Evolutionary conservation across 1,139 yeast genomes (phyloP).

Genomic region (Pichia sp.): DNA sequence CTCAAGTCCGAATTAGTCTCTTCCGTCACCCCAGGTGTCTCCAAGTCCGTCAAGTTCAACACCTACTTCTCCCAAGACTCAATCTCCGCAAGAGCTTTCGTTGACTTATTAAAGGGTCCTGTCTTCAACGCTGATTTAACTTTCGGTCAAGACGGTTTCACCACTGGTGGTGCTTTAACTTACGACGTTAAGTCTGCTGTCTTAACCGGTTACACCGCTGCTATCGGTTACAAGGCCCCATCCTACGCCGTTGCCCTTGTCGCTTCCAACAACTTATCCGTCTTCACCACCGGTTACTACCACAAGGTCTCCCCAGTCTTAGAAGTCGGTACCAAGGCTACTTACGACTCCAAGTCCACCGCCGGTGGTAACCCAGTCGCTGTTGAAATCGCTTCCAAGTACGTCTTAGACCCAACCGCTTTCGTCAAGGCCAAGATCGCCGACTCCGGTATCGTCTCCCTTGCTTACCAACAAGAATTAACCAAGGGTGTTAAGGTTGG

Average conservation of each 20-base stretch:
- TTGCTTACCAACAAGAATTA: slow-evolving; percentile 92
- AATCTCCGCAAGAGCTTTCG: slow-evolving; percentile 92
- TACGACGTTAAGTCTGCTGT: slow-evolving; percentile 93
- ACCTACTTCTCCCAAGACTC: slow-evolving; percentile 91
- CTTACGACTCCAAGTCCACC: slow-evolving; percentile 88
- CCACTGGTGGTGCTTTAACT: slow-evolving; percentile 97
- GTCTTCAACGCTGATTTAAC: slow-evolving; percentile 93
- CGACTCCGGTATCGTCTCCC: slow-evolving; percentile 93
- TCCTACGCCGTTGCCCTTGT: slow-evolving; percentile 86
- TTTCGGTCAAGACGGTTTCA: slow-evolving; percentile 94
- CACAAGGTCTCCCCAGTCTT: slow-evolving; percentile 89
- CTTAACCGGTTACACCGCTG: slow-evolving; percentile 92
- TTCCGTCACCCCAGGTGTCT: slow-evolving; percentile 83
- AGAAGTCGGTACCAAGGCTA: slow-evolving; percentile 98
- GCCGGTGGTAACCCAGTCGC: slow-evolving; percentile 58
- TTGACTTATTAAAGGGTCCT: slow-evolving; percentile 95
- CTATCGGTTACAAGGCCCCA: slow-evolving; percentile 90
- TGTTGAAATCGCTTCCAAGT: slow-evolving; percentile 96
- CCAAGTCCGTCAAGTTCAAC: slow-evolving; percentile 90
- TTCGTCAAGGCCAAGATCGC: slow-evolving; percentile 97
- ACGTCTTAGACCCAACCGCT: slow-evolving; percentile 81
- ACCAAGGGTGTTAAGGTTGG: slow-evolving; percentile 98
- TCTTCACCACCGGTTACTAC: slow-evolving; percentile 96
- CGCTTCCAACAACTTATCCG: slow-evolving; percentile 85
- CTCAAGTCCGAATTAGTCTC: slow-evolving; percentile 92